A percentile compares a stretch with the other conserved stretches of the same genome.
Conservation (phyloP, 2,329 filamentous ascomycete species). For the Calonectria leucothoes region DNA sequence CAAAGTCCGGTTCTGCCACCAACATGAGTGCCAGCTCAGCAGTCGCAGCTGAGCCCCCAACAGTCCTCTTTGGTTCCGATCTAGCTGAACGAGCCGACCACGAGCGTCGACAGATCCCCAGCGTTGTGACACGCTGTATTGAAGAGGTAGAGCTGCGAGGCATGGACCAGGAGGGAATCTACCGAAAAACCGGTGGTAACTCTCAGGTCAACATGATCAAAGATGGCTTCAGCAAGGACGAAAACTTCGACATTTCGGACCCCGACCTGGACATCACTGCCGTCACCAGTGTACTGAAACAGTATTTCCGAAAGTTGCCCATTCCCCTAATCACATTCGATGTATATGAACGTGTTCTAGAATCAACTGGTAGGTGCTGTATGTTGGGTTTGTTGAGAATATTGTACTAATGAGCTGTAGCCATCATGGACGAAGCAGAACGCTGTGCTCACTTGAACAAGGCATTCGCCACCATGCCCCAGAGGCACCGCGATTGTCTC, state of each 20-base stretch:
- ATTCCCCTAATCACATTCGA: constrained; percentile 91
- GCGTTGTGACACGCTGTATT: constrained; percentile 92
- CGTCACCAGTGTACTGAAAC: constrained; percentile 94
- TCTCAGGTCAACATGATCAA: constrained; percentile 91
- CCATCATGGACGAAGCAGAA: constrained; percentile 73
- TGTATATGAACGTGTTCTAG: constrained; percentile 89
- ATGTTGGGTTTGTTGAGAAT: neutral
- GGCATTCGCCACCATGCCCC: constrained; percentile 82
- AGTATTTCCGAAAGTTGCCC: constrained; percentile 95
- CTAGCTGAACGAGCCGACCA: constrained; percentile 86
- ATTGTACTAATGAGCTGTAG: constrained; percentile 52
- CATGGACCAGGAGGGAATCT: constrained; percentile 98
- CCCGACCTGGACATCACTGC: constrained; percentile 95
- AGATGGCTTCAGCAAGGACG: constrained; percentile 88
- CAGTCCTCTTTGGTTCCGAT: constrained; percentile 87
- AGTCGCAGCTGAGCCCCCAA: constrained; percentile 64
- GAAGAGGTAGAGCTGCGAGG: constrained; percentile 95
- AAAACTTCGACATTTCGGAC: constrained; percentile 93
- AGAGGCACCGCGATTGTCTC: constrained; percentile 86
- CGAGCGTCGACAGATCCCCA: constrained; percentile 89
- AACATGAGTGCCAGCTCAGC: constrained; percentile 54
- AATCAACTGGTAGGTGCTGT: constrained; percentile 74
- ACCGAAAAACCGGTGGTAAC: constrained; percentile 95
- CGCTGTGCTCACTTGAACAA: constrained; percentile 78
- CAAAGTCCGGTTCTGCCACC: constrained; percentile 61